These are phyloP conservation scores for Linaria vulgaris DNA, from an alignment of 257 asterid species.

Conservation along the genomic window DNA sequence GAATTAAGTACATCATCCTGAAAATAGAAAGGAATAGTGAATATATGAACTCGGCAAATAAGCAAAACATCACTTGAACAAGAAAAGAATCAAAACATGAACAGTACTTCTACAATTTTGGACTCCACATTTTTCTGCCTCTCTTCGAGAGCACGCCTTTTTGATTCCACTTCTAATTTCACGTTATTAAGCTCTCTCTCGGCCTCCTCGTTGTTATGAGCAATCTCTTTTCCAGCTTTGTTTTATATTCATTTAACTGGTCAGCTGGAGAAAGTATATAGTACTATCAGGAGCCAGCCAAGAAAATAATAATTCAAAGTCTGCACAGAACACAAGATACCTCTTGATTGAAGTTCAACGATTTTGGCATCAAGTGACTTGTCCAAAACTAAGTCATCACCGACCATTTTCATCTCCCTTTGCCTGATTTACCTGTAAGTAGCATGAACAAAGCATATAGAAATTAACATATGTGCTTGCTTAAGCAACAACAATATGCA, in stretches of 20 bases:
- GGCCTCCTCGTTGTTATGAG: conserved; percentile 42
- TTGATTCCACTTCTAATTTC: conserved; percentile 60
- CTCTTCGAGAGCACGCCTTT: conserved; percentile 44
- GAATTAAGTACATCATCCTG: no score
- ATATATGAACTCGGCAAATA: no score
- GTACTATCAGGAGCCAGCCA: no score
- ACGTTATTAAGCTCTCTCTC: conserved; percentile 60
- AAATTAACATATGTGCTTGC: conserved; percentile 11
- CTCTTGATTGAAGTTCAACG: conserved; percentile 65
- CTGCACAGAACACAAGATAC: conserved; percentile 30
- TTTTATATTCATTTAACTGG: conserved; percentile 54
- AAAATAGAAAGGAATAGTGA: no score
- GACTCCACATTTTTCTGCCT: conserved; percentile 68
- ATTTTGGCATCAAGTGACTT: conserved; percentile 75
- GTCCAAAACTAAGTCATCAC: conserved; percentile 60
- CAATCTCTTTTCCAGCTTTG: conserved; percentile 63
- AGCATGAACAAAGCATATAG: not conserved
- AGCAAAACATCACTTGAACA: conserved; percentile 18
- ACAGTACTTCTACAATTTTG: conserved; percentile 58
- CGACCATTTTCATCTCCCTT: conserved; percentile 77
- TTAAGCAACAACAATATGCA: conserved; percentile 8
- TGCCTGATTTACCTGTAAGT: conserved; percentile 56
- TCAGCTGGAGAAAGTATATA: conserved; percentile 44
- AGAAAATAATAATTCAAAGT: no score
- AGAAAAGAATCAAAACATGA: conserved; percentile 15